Conservation (phyloP, 2,329 filamentous ascomycete species). For the Nemania bipapillata region DNA sequence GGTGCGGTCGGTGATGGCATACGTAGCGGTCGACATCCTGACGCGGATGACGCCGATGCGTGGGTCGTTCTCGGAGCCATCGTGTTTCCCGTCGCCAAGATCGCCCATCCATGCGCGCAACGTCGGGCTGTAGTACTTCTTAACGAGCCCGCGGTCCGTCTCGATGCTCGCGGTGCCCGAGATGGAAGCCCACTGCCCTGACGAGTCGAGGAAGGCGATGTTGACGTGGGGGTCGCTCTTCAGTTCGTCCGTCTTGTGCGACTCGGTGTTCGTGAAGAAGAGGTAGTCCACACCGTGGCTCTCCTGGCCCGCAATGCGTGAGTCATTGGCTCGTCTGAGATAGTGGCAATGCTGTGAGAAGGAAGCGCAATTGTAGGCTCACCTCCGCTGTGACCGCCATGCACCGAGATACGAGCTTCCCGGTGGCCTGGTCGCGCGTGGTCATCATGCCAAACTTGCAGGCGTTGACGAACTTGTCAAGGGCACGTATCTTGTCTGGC, state of each 20-base stretch:
- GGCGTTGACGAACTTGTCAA: conserved; percentile 74
- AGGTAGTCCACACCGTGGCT: conserved; percentile 81
- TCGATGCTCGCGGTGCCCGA: conserved; percentile 77
- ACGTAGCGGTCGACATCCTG: conserved; percentile 76
- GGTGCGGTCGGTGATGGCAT: conserved; percentile 72
- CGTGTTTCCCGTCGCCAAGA: conserved; percentile 82
- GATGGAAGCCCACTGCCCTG: conserved; percentile 87
- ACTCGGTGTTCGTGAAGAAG: conserved; percentile 92
- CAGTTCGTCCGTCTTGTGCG: conserved; percentile 86
- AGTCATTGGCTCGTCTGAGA: neutral
- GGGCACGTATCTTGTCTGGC: conserved; percentile 79
- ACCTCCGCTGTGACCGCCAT: conserved; percentile 87
- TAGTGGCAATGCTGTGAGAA: neutral
- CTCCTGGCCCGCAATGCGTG: conserved; percentile 72
- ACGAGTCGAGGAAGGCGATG: conserved; percentile 79
- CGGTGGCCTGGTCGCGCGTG: conserved; percentile 72
- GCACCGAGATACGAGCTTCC: conserved; percentile 79
- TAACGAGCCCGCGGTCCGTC: conserved; percentile 73
- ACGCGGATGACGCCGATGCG: conserved; percentile 84
- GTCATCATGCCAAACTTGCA: conserved; percentile 92
- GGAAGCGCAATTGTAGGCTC: conserved; percentile 42
- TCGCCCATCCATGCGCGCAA: conserved; percentile 90
- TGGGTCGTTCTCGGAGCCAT: conserved; percentile 83
- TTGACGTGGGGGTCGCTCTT: conserved; percentile 78
- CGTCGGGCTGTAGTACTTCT: conserved; percentile 77